Evolutionary conservation across 192 early-diverging fungal species (phyloP).

Genomic region (Chytriomyces sp.): DNA sequence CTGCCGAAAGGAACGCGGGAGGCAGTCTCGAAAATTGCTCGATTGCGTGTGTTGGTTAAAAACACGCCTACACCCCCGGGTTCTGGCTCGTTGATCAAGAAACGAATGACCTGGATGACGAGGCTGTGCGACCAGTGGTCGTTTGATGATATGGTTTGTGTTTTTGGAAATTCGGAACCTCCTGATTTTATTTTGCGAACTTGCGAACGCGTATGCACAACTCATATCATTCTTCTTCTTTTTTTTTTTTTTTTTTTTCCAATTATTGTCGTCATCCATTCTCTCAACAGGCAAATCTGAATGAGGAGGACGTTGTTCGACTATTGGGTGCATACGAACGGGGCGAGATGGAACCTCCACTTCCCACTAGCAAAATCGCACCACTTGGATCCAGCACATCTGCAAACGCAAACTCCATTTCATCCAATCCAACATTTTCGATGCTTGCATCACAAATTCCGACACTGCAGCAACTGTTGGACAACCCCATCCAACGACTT

Average conservation of each 20-base stretch:
- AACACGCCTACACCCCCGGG: conserved; percentile 49
- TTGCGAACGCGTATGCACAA: too few relatives aligned
- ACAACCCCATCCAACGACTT: neutral
- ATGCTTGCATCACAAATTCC: neutral
- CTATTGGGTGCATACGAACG: conserved; percentile 65
- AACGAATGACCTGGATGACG: conserved; percentile 85
- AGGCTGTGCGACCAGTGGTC: conserved; percentile 85
- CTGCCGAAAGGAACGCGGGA: conserved; percentile 26
- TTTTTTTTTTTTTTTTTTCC: too few relatives aligned
- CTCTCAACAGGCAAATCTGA: conserved; percentile 46
- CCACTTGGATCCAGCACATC: neutral
- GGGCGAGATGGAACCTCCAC: conserved; percentile 30
- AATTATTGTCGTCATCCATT: too few relatives aligned
- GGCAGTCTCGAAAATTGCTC: conserved; percentile 47
- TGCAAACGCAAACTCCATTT: neutral
- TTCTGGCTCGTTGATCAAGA: conserved; percentile 51
- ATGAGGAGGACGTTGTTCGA: conserved; percentile 62
- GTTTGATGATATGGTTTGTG: conserved; percentile 66
- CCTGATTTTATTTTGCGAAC: too few relatives aligned
- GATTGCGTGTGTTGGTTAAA: conserved; percentile 53
- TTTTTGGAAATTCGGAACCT: too few relatives aligned
- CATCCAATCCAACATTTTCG: neutral
- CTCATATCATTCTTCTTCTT: too few relatives aligned
- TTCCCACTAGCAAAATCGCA: neutral
- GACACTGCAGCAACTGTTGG: neutral